Evolutionary conservation across 2,329 filamentous ascomycete genomes (phyloP).

Genomic region (Hymenoscyphus linearis): DNA sequence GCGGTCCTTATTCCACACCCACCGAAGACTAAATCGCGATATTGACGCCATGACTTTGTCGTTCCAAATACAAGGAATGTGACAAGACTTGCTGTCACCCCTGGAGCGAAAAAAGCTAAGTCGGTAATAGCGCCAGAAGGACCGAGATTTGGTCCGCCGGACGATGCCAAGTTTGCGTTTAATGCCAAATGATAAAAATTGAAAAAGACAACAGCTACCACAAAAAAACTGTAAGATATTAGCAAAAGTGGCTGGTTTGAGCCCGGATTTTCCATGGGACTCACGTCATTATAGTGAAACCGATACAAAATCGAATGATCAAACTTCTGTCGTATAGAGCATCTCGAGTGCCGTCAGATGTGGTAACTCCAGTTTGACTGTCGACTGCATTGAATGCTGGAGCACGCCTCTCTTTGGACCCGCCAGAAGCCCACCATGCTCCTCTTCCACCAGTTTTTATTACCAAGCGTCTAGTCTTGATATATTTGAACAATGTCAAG

Average conservation of each 20-base stretch:
- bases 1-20: slow-evolving; percentile 4
- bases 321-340: slow-evolving; percentile 43
- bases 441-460: slow-evolving; percentile 29
- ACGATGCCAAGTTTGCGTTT: slow-evolving; percentile 27
- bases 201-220: slow-evolving; percentile 36
- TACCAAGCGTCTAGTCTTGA: slow-evolving; percentile 34
- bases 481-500: slow-evolving; percentile 38
- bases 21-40: slow-evolving; percentile 21
- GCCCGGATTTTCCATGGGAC: background rate
- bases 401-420: slow-evolving; percentile 16
- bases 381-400: slow-evolving; percentile 14
- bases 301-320: slow-evolving; percentile 40
- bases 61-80: slow-evolving; percentile 40
- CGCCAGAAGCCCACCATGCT: slow-evolving; percentile 22
- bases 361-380: slow-evolving; percentile 7
- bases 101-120: slow-evolving; percentile 36
- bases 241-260: background rate
- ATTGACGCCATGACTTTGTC: slow-evolving; percentile 33
- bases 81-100: slow-evolving; percentile 34
- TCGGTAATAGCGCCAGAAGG: slow-evolving; percentile 29
- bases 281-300: slow-evolving; percentile 37
- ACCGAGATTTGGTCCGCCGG: slow-evolving; percentile 33
- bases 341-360: slow-evolving; percentile 10
- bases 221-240: slow-evolving; percentile 31
- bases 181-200: slow-evolving; percentile 33